Evolutionary conservation across 331 rosid species (phyloP).

Genomic region (Saraca asoca): DNA sequence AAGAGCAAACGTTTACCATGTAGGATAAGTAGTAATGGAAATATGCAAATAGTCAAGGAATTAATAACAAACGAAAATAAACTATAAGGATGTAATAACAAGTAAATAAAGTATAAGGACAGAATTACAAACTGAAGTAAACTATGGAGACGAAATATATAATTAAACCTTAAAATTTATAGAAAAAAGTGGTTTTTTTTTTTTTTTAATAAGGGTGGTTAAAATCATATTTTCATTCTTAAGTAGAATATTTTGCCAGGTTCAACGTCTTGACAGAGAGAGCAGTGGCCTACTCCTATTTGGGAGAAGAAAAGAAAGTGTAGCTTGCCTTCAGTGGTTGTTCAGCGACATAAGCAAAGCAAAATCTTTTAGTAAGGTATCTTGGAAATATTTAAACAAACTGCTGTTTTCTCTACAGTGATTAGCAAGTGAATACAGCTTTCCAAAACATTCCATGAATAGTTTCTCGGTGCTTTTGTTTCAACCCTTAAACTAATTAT

Average conservation of each 20-base stretch:
- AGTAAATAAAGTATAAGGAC: too few relatives aligned
- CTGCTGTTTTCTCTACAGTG: conserved; percentile 6
- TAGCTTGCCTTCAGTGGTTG: conserved; percentile 68
- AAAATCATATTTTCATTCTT: conserved; percentile 15
- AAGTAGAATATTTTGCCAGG: conserved; percentile 47
- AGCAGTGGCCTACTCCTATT: conserved; percentile 78
- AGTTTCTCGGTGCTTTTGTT: conserved; percentile 13
- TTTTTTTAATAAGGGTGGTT: not conserved
- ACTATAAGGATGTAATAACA: too few relatives aligned
- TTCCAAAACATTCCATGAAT: conserved; percentile 5
- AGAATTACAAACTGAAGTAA: too few relatives aligned
- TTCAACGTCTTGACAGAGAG: conserved; percentile 93
- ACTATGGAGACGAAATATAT: too few relatives aligned
- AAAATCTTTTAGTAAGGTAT: conserved; percentile 70
- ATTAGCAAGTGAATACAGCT: conserved; percentile 19
- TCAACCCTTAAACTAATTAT: conserved; percentile 27
- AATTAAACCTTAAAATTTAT: too few relatives aligned
- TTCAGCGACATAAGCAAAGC: conserved; percentile 58
- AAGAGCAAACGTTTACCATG: too few relatives aligned
- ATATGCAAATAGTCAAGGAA: too few relatives aligned
- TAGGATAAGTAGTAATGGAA: too few relatives aligned
- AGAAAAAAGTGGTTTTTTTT: too few relatives aligned
- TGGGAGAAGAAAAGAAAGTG: conserved; percentile 85
- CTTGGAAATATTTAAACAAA: conserved; percentile 10
- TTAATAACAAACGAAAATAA: too few relatives aligned